A percentile compares a stretch with the other conserved stretches of the same genome.
Conservation (phyloP, 129 eudicot species). For the Helianthus tuberosus region DNA sequence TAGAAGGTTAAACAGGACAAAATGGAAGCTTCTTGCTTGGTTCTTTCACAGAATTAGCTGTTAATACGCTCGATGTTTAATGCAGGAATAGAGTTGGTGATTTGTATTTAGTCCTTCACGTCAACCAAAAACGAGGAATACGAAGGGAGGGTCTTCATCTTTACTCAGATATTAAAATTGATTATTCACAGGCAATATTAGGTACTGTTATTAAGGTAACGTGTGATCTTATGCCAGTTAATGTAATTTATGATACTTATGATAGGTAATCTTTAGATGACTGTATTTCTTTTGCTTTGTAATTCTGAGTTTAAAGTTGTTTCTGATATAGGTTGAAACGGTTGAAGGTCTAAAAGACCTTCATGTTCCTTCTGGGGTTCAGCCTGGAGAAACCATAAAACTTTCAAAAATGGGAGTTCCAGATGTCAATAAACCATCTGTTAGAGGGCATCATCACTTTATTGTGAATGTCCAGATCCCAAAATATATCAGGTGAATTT, state of each 20-base stretch:
- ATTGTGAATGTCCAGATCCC: constrained; percentile 75
- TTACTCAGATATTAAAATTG: constrained; percentile 68
- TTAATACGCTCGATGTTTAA: constrained; percentile 23
- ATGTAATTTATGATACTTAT: constrained; percentile 6
- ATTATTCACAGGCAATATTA: constrained; percentile 87
- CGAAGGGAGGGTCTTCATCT: constrained; percentile 79
- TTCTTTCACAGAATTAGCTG: constrained; percentile 21
- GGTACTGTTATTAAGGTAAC: constrained; percentile 84
- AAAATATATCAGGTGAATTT: constrained; percentile 60
- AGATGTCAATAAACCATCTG: constrained; percentile 62
- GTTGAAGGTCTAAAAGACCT: constrained; percentile 85
- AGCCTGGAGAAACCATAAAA: constrained; percentile 74
- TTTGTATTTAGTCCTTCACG: constrained; percentile 69
- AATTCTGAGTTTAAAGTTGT: not conserved
- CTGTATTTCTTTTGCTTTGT: not conserved
- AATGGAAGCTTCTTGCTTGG: constrained; percentile 12
- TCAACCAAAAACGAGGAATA: constrained; percentile 67
- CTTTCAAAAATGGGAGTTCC: constrained; percentile 88
- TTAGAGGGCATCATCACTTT: constrained; percentile 85
- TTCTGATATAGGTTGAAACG: constrained; percentile 69
- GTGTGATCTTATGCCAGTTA: not conserved
- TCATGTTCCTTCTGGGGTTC: constrained; percentile 79
- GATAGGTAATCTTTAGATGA: not conserved
- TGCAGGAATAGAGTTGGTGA: constrained; percentile 85
- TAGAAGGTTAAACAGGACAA: not conserved